These are phyloP conservation scores for Cyamopsis tetragonoloba DNA, from an alignment of 306 rosid genomes.

Conservation along the genomic window DNA sequence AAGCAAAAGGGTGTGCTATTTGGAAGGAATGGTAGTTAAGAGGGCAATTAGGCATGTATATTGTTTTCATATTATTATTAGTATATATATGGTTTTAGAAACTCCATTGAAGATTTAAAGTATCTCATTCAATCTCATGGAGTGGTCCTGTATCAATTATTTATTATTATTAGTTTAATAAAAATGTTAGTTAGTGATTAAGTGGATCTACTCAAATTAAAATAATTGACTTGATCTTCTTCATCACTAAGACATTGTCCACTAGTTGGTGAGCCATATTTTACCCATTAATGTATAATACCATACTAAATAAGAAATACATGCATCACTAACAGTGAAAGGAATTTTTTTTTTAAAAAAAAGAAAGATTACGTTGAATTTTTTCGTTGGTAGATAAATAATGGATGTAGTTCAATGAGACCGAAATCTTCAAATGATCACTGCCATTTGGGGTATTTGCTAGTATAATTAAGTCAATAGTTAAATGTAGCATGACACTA, in stretches of 20 bases:
- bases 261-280: constrained; percentile 28
- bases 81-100: not conserved
- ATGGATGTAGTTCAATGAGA: constrained; percentile 2
- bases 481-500: not conserved
- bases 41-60: not conserved
- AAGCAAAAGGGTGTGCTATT: not conserved
- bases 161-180: not conserved
- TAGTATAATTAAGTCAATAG: constrained; percentile 10
- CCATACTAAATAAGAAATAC: not conserved
- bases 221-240: constrained; percentile 35
- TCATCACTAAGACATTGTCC: constrained; percentile 27
- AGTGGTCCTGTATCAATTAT: constrained; percentile 26
- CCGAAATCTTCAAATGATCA: not conserved
- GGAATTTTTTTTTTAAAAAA: no score
- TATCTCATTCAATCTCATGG: not conserved
- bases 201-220: constrained; percentile 32
- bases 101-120: not conserved
- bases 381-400: constrained; percentile 8
- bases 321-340: not conserved
- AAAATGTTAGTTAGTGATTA: constrained; percentile 25
- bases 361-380: no score
- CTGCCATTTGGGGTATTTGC: constrained; percentile 4
- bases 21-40: constrained; percentile 19
- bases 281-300: constrained; percentile 19
- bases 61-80: constrained; percentile 8